These are phyloP conservation scores for Dovyalis caffra DNA, from an alignment of 345 rosid species.

Conservation along the genomic window DNA sequence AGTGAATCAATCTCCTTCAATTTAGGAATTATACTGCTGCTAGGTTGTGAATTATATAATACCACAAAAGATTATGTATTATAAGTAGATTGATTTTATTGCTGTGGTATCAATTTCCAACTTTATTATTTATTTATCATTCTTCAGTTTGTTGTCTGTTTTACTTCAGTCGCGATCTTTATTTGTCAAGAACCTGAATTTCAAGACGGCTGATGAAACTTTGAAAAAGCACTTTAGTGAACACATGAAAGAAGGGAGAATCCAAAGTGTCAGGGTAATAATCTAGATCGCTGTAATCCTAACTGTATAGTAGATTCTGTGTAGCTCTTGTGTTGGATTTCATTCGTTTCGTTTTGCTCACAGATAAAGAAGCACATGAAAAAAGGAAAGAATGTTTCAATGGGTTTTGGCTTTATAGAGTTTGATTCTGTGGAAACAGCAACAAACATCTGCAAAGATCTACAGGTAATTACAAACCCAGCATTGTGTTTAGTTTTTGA, in stretches of 20 bases:
- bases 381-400: constrained; percentile 76
- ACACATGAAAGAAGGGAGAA: constrained; percentile 67
- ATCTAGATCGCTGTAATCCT: constrained; percentile 8
- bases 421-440: constrained; percentile 84
- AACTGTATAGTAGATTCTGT: constrained; percentile 8
- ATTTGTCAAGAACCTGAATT: constrained; percentile 85
- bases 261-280: constrained; percentile 76
- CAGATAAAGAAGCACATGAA: constrained; percentile 85
- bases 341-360: constrained; percentile 11
- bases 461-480: constrained; percentile 54
- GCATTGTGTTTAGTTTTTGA: not conserved
- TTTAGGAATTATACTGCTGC: not conserved
- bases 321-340: constrained; percentile 11
- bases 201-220: constrained; percentile 81
- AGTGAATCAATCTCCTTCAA: not conserved
- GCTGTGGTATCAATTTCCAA: not conserved
- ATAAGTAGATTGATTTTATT: not conserved
- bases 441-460: constrained; percentile 53
- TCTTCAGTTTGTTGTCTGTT: constrained; percentile 23
- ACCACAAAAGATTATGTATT: not conserved
- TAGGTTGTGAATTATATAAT: not conserved
- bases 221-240: constrained; percentile 65
- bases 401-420: constrained; percentile 91
- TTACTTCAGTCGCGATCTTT: constrained; percentile 74
- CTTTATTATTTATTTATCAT: constrained; percentile 1